Evolutionary conservation across 352 stramenopile species (phyloP), one percentile per base, ranked within the genome.

Genomic region (Phytophthora chlamydospora): DNA sequence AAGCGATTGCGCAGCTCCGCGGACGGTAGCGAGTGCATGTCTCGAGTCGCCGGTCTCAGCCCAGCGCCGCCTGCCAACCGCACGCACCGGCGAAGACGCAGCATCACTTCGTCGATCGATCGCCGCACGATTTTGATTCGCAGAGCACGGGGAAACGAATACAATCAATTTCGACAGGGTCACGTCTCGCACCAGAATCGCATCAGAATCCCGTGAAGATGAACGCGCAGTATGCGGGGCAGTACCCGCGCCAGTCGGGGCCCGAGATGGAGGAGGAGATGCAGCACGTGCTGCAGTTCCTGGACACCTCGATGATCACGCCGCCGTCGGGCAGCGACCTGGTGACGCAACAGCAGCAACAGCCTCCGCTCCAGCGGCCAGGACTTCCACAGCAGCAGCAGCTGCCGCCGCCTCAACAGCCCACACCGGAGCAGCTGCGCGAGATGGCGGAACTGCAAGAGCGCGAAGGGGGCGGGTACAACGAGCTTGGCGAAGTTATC

Each of bases 401-500:
- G 50, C 66, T 52, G 21, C 54, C 41, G 46, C 59, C 52, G 24
- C 64, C 42, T 32, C 34, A 48, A 12, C 50, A 52, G 19, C 50
- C 34, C 27, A 57, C 52, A 4, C 36, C 32, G 4, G 66, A 78
- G 27, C 69, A 73, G 4, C 24, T 77, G 39, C 51, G 63, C 0
- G 66, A 83, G 17, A 32, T 72, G 14, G 45, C 61, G 24, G 27
- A 68, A 27, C 59, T 83, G 13, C 79, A 73, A 14, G 78, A 88
- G 17, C 62, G 58, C 31, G 68, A 75, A 55, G 74, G 82, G 64
- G 68, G 40, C 67, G 77, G 12, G 9, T 88, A 86, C 63, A 81
- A 79, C 27, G 78, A 90, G 36, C 62, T 91, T 13, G 80, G 82
- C 31, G 80, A 89, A 59, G 80, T 90, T 9, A 90, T 90, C 46